phyloP scores from a whole-genome alignment of 2,329 filamentous ascomycete species.

The Ophiostoma quercus region DNA sequence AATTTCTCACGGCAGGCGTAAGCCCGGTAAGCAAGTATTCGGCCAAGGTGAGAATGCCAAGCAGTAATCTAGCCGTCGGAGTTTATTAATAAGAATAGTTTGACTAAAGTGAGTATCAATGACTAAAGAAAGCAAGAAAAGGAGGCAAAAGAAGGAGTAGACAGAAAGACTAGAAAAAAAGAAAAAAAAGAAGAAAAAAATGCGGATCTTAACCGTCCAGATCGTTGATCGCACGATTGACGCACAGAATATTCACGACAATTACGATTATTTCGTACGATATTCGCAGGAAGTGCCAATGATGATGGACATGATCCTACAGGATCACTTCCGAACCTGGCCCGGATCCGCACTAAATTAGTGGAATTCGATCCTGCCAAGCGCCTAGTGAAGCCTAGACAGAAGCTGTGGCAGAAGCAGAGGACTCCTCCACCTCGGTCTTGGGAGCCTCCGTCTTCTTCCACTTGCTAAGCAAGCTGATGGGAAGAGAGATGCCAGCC shows the following conservation, averaged over 20 bases:
- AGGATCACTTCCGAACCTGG: neutral
- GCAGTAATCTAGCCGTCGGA: too few species aligned
- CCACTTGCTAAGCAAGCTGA: conserved; percentile 31
- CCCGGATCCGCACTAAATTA: neutral
- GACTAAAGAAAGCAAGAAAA: too few species aligned
- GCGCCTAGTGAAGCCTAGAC: neutral
- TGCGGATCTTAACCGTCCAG: too few species aligned
- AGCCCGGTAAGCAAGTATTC: too few species aligned
- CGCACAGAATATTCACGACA: neutral
- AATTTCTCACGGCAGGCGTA: too few species aligned
- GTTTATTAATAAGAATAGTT: too few species aligned
- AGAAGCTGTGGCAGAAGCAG: neutral
- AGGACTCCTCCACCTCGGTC: neutral
- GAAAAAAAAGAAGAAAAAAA: too few species aligned
- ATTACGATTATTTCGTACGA: neutral
- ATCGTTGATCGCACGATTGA: too few species aligned
- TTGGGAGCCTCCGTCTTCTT: conserved; percentile 23
- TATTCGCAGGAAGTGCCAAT: neutral
- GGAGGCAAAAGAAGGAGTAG: too few species aligned
- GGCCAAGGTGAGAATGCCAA: too few species aligned
- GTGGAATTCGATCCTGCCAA: neutral
- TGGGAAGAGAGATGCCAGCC: conserved; percentile 29
- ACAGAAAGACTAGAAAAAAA: too few species aligned
- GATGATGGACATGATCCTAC: neutral
- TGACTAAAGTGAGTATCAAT: too few species aligned